These are phyloP conservation scores for Talinum fruticosum DNA, from an alignment of 148 eudicot species.

Conservation along the genomic window DNA sequence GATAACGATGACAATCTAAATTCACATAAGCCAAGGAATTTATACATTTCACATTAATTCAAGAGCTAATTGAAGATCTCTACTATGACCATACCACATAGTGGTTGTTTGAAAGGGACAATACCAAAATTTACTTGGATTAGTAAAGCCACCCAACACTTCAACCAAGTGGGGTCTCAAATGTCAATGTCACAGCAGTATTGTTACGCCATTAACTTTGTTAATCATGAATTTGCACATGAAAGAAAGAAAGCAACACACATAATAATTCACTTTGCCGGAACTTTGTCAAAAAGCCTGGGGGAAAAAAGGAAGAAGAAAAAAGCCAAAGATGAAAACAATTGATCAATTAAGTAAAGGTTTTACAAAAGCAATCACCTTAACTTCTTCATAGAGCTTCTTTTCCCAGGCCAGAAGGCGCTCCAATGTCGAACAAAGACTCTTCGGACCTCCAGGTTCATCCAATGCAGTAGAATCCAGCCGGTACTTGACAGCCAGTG, in stretches of 20 bases:
- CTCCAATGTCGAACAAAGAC: constrained; percentile 87
- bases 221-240: constrained; percentile 23
- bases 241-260: constrained; percentile 19
- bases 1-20: background rate
- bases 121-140: background rate
- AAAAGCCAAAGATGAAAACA: background rate
- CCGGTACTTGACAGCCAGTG: constrained; percentile 78
- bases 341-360: constrained; percentile 12
- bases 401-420: constrained; percentile 98
- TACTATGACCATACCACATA: constrained; percentile 11
- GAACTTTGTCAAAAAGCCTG: constrained; percentile 21
- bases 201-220: constrained; percentile 20
- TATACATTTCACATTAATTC: background rate
- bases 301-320: background rate
- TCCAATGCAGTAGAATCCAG: constrained; percentile 64
- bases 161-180: constrained; percentile 27
- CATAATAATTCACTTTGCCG: constrained; percentile 13
- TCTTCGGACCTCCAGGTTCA: constrained; percentile 64
- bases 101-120: constrained; percentile 14
- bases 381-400: constrained; percentile 93
- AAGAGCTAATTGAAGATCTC: constrained; percentile 12
- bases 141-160: constrained; percentile 23
- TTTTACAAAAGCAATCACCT: constrained; percentile 43
- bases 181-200: constrained; percentile 28
- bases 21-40: background rate